Conservation (phyloP, 2,329 filamentous ascomycete genomes). For the Arthroderma sp. region DNA sequence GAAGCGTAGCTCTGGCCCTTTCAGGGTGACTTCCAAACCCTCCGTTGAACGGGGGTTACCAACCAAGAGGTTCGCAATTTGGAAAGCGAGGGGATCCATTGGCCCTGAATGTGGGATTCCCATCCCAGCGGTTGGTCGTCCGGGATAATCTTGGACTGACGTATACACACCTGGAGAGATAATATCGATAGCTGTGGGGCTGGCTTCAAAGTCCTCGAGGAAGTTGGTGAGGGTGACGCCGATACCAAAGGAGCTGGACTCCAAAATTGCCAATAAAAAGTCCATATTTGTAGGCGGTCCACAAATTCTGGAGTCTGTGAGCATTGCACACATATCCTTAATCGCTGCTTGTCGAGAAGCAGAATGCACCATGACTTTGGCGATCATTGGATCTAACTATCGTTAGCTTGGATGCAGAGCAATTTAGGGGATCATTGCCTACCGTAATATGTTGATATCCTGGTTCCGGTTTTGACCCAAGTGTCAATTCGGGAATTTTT, state of each 20-base stretch:
- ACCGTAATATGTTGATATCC: slow-evolving; percentile 45
- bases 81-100: slow-evolving; percentile 31
- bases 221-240: slow-evolving; percentile 47
- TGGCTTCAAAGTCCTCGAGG: slow-evolving; percentile 38
- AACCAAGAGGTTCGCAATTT: slow-evolving; percentile 45
- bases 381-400: slow-evolving; percentile 39
- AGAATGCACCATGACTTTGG: slow-evolving; percentile 45
- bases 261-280: slow-evolving; percentile 40
- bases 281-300: slow-evolving; percentile 47
- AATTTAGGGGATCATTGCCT: slow-evolving; percentile 42
- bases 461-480: slow-evolving; percentile 47
- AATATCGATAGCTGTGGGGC: slow-evolving; percentile 42
- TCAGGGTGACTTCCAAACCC: slow-evolving; percentile 47
- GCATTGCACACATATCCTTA: slow-evolving; percentile 29
- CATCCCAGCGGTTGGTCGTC: slow-evolving; percentile 41
- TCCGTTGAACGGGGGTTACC: slow-evolving; percentile 42
- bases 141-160: slow-evolving; percentile 46
- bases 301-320: slow-evolving; percentile 35
- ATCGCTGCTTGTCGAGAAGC: slow-evolving; percentile 31
- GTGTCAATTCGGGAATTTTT: slow-evolving; percentile 43
- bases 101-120: slow-evolving; percentile 48
- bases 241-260: slow-evolving; percentile 30
- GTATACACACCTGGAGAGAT: slow-evolving; percentile 45
- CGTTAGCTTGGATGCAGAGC: slow-evolving; percentile 39
- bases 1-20: slow-evolving; percentile 46